phyloP scores from a whole-genome alignment of 2,329 filamentous ascomycete species.

The Claviceps spartinae region DNA sequence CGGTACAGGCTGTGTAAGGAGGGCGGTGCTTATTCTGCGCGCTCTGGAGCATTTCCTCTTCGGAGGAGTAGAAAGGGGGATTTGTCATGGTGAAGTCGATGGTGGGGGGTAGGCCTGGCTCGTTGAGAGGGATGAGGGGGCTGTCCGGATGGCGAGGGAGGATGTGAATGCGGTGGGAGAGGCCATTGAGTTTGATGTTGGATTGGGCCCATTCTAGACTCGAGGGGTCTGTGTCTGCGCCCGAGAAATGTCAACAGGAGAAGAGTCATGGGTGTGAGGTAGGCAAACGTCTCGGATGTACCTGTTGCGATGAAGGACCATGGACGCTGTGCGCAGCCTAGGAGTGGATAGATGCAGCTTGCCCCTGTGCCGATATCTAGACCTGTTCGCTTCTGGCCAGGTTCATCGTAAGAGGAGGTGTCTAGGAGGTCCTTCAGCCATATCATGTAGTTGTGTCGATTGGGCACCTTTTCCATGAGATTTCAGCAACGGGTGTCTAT shows the following conservation, averaged over 20 bases:
- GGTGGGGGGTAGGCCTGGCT: constrained; percentile 35
- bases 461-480: constrained; percentile 32
- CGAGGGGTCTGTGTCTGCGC: constrained; percentile 56
- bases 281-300: constrained; percentile 8
- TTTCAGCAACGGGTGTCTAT: background rate
- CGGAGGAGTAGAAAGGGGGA: constrained; percentile 81
- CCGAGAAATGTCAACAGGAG: background rate
- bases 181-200: constrained; percentile 54
- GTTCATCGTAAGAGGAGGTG: constrained; percentile 42
- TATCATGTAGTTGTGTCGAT: constrained; percentile 75
- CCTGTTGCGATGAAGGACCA: constrained; percentile 64
- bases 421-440: constrained; percentile 80
- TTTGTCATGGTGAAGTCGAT: constrained; percentile 89
- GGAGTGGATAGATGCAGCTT: constrained; percentile 78
- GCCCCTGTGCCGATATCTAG: constrained; percentile 85
- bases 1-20: constrained; percentile 63
- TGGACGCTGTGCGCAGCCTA: constrained; percentile 55
- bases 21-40: constrained; percentile 52
- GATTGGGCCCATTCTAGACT: constrained; percentile 51
- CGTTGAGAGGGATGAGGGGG: constrained; percentile 50
- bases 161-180: constrained; percentile 52
- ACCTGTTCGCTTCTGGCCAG: constrained; percentile 44
- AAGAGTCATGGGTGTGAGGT: background rate
- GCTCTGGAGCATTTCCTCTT: constrained; percentile 51
- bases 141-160: constrained; percentile 37